Evolutionary conservation across 805 yeast species (phyloP), one percentile per base, ranked within the genome.

Genomic region (Wilhelminamyces savonicus): DNA sequence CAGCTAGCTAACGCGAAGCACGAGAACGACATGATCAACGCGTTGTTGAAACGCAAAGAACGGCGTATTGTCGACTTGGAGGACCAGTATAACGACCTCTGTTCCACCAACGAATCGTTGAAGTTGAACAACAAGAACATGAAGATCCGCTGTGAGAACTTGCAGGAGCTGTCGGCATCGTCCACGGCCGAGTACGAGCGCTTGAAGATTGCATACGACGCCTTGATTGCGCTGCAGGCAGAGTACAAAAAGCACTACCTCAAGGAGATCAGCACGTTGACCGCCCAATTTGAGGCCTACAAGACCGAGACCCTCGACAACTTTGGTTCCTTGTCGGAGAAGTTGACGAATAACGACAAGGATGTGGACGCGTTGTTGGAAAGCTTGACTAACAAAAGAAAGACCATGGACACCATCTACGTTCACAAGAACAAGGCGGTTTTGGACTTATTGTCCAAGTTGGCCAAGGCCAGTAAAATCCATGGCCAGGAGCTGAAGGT

Each of bases 21-120:
- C 50, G 90, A 85, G 45, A 79, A 79, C 43, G 87, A 82, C 39
- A 79, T 79, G 61, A 64, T 81, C 24, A 78, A 72, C 44, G 76
- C 86, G 1, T 57, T 82, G 38, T 56, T 84, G 35, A 74, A 71
- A 37, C 62, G 94, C 30, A 82, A 82, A 44, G 86, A 82, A 43
- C 65, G 88, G 29, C 62, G 84, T 30, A 70, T 82, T 16, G 45
- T 60, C 18, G 90, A 81, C 40, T 56, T 83, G 43, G 94, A 85
- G 50, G 60, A 56, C 23, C 76, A 74, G 40, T 52, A 70, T 33
- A 65, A 66, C 31, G 75, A 70, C 14, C 43, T 71, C n/a, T 44
- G 59, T 24, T 59, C 73, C 6, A 50, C 55, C 13, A 61, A 66
- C 18, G 82, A 77, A 37, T 56, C 69, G 13, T 54, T 71, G 32